These are phyloP conservation scores for Trametopsis cervina DNA, from an alignment of 768 basidiomycete species.

Conservation along the genomic window DNA sequence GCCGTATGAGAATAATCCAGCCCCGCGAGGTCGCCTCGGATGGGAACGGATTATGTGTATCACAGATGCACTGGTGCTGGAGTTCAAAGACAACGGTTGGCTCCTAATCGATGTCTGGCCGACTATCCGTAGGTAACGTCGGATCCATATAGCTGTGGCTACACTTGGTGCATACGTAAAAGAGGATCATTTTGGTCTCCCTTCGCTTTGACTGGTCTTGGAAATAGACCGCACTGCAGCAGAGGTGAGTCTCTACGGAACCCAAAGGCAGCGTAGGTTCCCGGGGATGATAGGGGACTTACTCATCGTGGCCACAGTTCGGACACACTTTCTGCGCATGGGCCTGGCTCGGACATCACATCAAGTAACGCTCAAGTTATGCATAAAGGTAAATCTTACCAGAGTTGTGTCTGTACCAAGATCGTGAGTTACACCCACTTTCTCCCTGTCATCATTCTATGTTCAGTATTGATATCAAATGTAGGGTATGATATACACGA, in stretches of 20 bases:
- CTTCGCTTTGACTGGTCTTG: slow-evolving; percentile 97
- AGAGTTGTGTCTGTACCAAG: slow-evolving; percentile 86
- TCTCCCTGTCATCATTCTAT: slow-evolving; percentile 53
- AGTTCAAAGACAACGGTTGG: no score
- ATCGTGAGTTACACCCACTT: slow-evolving; percentile 86
- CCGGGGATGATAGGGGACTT: slow-evolving; percentile 27
- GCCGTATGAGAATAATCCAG: no score
- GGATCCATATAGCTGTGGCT: slow-evolving; percentile 73
- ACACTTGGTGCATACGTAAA: slow-evolving; percentile 84
- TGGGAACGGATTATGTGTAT: no score
- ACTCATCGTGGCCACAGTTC: slow-evolving; percentile 78
- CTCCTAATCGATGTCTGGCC: slow-evolving; percentile 15
- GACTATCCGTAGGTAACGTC: slow-evolving; percentile 18
- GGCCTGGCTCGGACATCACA: slow-evolving; percentile 38
- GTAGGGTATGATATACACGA: no score
- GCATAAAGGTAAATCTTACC: slow-evolving; percentile 31
- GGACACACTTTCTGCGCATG: slow-evolving; percentile 84
- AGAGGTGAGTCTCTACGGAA: slow-evolving; percentile 1
- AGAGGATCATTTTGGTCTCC: slow-evolving; percentile 91
- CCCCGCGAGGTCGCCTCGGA: no score
- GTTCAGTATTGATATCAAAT: neutral
- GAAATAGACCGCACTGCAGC: slow-evolving; percentile 80
- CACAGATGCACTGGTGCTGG: no score
- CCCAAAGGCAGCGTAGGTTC: neutral
- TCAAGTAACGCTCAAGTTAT: neutral